Evolutionary conservation across 192 early-diverging fungal genomes (phyloP).

Genomic region (Diversispora epigaea): DNA sequence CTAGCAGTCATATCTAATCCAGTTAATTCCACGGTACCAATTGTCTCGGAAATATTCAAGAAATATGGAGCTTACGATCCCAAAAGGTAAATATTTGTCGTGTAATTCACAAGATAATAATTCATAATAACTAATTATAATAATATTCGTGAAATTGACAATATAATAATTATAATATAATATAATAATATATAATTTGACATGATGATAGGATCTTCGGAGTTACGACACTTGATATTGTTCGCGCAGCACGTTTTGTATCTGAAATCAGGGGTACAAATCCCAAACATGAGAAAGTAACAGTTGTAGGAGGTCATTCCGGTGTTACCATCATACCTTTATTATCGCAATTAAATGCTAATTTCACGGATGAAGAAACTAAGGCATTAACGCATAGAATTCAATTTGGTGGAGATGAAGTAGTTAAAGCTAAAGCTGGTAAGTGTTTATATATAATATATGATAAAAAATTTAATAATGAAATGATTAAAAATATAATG

Average conservation of each 20-base stretch:
- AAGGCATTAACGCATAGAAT: constrained; percentile 91
- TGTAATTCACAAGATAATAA: not conserved
- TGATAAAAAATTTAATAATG: not conserved
- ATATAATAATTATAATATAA: not conserved
- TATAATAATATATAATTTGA: not conserved
- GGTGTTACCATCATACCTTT: constrained; percentile 95
- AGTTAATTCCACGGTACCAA: constrained; percentile 98
- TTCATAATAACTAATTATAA: no score
- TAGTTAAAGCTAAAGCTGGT: constrained; percentile 90
- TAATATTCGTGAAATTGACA: no score
- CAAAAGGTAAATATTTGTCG: constrained; percentile 42
- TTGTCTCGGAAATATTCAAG: constrained; percentile 90
- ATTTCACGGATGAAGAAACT: constrained; percentile 77
- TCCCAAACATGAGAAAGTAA: constrained; percentile 69
- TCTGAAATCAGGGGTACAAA: constrained; percentile 72
- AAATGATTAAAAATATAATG: not conserved
- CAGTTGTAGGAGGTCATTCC: constrained; percentile 92
- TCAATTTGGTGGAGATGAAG: constrained; percentile 98
- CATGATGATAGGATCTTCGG: constrained; percentile 70
- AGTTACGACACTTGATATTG: constrained; percentile 92
- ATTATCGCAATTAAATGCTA: constrained; percentile 70
- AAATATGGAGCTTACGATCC: constrained; percentile 85
- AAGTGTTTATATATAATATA: not conserved
- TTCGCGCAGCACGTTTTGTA: constrained; percentile 91
- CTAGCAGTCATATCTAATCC: constrained; percentile 92